Evolutionary conservation across 352 stramenopile species (phyloP), one percentile per base, ranked within the genome.

Genomic region (Halophytophthora polymorphica): DNA sequence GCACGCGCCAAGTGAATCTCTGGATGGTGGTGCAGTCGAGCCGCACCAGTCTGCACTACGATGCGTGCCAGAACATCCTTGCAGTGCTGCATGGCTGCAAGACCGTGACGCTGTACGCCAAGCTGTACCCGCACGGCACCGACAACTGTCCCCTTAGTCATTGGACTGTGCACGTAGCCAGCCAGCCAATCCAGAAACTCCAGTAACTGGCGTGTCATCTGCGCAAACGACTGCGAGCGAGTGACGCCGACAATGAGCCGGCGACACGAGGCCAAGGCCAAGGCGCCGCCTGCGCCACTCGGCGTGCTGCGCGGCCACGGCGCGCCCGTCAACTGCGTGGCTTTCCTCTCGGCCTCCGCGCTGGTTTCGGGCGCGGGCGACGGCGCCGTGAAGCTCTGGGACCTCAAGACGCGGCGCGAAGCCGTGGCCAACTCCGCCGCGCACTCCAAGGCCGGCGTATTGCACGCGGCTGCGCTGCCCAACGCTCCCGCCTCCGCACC

Each of bases 1-100:
- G 46, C n/a, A 25, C 93, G n/a, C 77, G 61, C 17, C 79, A 91
- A 76, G 69, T 93, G n/a, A 94, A 94, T 57, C 40, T 94, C 17
- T 94, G 84, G 84, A 90, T 94, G 73, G 70, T 67, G 6, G 71
- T 87, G 11, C 59, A 64, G 21, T 14, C 66, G 23, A 80, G 77
- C 7, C 63, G 66, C 17, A 93, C 84, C 5, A 85, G 66, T 11
- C 58, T 94, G 7, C 84, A 94, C 38, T 94, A 93, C 51, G 84
- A 94, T 39, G 80, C 84, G 18, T 94, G 91, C 42, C 65, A 81
- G 15, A 94, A 94, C 35, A 52, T 94, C 4, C 57, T 94, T 12
- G 68, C 84, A 2, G 80, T 94, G 36, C 50, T 94, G 10, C 61
- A 81, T 19, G 84, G 84, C 3, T 63, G 68, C 49, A 94, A 94